These are phyloP conservation scores for Globisporangium polare DNA, from an alignment of 352 stramenopile species.

Conservation along the genomic window DNA sequence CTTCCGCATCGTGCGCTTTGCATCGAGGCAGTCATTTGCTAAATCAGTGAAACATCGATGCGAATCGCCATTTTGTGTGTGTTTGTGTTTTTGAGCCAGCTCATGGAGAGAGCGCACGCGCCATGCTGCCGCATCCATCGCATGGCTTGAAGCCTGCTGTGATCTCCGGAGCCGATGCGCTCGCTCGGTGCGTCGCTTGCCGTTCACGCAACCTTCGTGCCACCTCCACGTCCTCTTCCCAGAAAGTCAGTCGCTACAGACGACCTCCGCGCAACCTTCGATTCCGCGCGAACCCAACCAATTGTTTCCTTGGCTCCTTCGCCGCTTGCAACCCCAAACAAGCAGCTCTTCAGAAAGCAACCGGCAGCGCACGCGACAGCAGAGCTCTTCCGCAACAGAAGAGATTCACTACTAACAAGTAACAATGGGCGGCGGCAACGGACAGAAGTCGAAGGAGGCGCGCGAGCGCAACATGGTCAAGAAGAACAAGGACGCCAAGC, in stretches of 20 bases:
- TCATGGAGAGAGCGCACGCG: no score
- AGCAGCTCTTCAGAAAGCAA: conserved; percentile 8
- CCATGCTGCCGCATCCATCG: no score
- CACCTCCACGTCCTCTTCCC: neutral
- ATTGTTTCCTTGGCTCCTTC: neutral
- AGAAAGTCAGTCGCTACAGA: neutral
- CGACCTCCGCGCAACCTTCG: conserved; percentile 3
- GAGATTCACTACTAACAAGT: neutral
- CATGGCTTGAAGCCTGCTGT: neutral
- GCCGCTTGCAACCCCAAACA: neutral
- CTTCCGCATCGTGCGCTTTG: neutral
- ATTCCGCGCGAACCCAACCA: conserved; percentile 3
- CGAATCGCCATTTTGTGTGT: neutral
- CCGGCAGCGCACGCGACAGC: neutral
- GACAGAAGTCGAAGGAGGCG: conserved; percentile 78
- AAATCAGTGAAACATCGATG: neutral
- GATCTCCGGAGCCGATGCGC: no score
- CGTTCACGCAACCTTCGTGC: neutral
- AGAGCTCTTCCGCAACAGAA: neutral
- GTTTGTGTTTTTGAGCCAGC: neutral
- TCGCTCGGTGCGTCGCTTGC: no score
- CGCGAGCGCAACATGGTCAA: conserved; percentile 82
- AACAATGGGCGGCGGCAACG: conserved; percentile 81
- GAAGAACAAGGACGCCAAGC: conserved; percentile 80
- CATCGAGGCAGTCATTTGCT: neutral